Evolutionary conservation across 2,329 filamentous ascomycete species (phyloP).

Genomic region (Nannizzia gypsea): DNA sequence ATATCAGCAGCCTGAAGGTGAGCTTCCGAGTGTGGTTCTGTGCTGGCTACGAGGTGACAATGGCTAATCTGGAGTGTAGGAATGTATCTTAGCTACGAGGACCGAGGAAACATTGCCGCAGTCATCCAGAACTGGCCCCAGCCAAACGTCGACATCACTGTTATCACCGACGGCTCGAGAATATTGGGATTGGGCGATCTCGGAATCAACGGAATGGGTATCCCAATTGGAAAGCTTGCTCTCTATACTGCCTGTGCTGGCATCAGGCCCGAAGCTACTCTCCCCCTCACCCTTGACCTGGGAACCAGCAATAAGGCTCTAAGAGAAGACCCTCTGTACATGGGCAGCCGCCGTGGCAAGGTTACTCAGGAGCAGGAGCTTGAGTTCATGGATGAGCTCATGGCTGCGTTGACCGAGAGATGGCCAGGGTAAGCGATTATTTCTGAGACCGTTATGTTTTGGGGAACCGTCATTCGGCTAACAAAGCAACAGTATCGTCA

Average conservation of each 20-base stretch:
- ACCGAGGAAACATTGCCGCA: conserved; percentile 76
- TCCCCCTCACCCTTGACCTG: conserved; percentile 52
- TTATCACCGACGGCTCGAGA: conserved; percentile 90
- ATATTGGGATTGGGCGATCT: conserved; percentile 86
- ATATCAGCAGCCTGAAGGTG: conserved; percentile 84
- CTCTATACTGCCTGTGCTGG: conserved; percentile 93
- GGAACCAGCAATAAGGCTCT: conserved; percentile 53
- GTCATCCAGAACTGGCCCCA: conserved; percentile 93
- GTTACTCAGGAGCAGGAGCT: conserved; percentile 65
- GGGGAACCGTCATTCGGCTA: not conserved
- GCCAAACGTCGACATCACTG: conserved; percentile 80
- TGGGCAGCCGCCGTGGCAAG: conserved; percentile 77
- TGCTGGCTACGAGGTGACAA: not conserved
- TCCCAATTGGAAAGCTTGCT: conserved; percentile 90
- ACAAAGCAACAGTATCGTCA: conserved; percentile 46
- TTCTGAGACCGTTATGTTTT: not conserved
- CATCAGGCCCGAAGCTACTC: conserved; percentile 64
- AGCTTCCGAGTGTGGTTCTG: conserved; percentile 12
- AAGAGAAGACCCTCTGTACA: conserved; percentile 73
- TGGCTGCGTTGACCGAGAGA: conserved; percentile 72
- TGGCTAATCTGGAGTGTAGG: conserved; percentile 25
- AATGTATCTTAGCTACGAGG: conserved; percentile 90
- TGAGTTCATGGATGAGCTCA: conserved; percentile 94
- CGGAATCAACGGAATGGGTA: conserved; percentile 94
- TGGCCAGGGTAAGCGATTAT: conserved; percentile 49